Evolutionary conservation across 2,329 filamentous ascomycete species (phyloP), one percentile per base, ranked within the genome.

Genomic region (Zasmidium citrigriseum): DNA sequence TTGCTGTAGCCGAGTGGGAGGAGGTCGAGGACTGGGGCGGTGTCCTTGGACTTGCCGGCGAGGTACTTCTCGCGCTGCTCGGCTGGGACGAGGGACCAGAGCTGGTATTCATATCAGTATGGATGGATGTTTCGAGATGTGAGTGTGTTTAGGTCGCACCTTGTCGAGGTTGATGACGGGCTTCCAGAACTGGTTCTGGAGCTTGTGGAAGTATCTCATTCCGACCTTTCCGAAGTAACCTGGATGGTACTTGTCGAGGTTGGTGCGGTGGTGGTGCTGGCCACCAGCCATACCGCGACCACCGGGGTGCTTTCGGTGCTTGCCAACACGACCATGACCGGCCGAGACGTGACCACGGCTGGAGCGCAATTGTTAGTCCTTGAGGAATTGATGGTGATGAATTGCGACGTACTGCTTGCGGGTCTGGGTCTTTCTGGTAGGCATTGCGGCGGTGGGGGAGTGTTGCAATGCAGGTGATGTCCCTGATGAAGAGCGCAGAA

Each of bases 81-180:
- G 70, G 82, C 80, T 76, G 96, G 95, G 77, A 99, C 87, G 75
- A 99, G 91, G 62, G 93, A 89, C 91, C 92, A 96, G 70, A 99
- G 89, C 93, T 96, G 63, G 57, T 5, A 21, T 10, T 41, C 9
- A 21, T 18, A n/a, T 54, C 22, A 56, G 21, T 21, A 41, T 49
- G 22, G 18, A 38, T 25, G 29, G n/a, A n/a, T 14, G 21, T 29
- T 14, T 45, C 21, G 18, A 14, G 1, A 41, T 2, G 4, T 3
- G 9, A 22, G 25, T 53, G 1, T 27, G 46, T 27, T 9, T 23
- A 24, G 46, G 14, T 59, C 67, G 49, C 81, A 93, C 90, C 90
- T 98, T 99, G 83, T 98, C 95, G 73, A 99, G 84, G 86, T 99
- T 99, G 89, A 99, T 89, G 73, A 91, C 86, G 69, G 95, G 95